Evolutionary conservation across 768 basidiomycete genomes (phyloP).

Genomic region (Lentinula raphanica): DNA sequence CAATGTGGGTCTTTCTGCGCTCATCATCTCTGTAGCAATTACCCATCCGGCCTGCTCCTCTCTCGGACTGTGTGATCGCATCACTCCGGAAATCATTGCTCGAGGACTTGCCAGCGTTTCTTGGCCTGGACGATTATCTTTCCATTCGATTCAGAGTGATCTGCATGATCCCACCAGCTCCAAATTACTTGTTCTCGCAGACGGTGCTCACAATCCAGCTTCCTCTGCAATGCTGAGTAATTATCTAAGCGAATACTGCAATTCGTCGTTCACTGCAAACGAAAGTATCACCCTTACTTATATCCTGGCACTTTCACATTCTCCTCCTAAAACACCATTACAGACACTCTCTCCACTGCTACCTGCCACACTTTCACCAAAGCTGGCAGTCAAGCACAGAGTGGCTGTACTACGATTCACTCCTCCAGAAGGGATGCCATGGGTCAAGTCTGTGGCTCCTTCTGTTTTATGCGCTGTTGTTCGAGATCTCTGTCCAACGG

Average conservation of each 20-base stretch:
- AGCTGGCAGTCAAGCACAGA: conserved; percentile 28
- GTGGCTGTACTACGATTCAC: conserved; percentile 63
- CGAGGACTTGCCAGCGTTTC: conserved; percentile 51
- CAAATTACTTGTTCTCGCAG: conserved; percentile 55
- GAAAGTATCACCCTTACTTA: conserved; percentile 50
- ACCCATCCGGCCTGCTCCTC: conserved; percentile 29
- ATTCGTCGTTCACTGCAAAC: conserved; percentile 8
- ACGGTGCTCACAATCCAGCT: conserved; percentile 91
- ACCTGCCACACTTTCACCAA: conserved; percentile 26
- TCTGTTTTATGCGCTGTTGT: conserved; percentile 45
- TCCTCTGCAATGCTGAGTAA: conserved; percentile 62
- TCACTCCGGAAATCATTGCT: conserved; percentile 47
- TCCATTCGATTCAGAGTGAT: conserved; percentile 34
- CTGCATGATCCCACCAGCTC: conserved; percentile 9
- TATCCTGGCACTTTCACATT: conserved; percentile 78
- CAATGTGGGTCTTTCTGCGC: conserved; percentile 71
- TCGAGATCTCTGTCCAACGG: conserved; percentile 34
- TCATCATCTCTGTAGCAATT: conserved; percentile 55
- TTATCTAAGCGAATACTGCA: conserved; percentile 47
- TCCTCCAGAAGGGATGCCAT: conserved; percentile 89
- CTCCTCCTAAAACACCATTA: conserved; percentile 75
- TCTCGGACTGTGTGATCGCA: conserved; percentile 19
- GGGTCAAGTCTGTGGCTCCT: conserved; percentile 68
- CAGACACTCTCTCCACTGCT: conserved; percentile 71
- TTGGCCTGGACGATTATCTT: conserved; percentile 88